These are phyloP conservation scores for Aurinia saxatilis DNA, from an alignment of 345 rosid genomes.

Conservation along the genomic window DNA sequence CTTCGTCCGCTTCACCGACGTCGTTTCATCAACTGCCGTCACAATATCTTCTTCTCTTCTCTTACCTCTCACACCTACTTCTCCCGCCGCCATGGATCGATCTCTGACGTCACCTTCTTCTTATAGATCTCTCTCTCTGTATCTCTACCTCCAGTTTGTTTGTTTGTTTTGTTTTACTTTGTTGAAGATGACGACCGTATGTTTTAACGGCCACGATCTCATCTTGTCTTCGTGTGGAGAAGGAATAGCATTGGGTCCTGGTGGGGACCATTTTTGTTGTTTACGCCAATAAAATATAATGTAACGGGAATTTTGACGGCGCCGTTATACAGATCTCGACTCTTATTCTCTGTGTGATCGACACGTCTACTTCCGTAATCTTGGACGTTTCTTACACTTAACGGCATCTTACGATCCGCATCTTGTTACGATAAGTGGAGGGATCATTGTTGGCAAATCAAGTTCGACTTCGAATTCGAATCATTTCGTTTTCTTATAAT, in stretches of 20 bases:
- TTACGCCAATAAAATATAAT: neutral
- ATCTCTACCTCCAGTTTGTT: neutral
- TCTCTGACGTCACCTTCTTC: no score
- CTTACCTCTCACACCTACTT: neutral
- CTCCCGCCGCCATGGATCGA: conserved; percentile 28
- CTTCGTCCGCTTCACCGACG: conserved; percentile 20
- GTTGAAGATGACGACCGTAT: conserved; percentile 7
- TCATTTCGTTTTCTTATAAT: no score
- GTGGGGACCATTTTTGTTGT: conserved; percentile 9
- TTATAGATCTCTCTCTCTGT: conserved; percentile 2
- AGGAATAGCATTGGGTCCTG: neutral
- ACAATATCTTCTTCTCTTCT: conserved; percentile 16
- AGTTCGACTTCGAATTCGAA: no score
- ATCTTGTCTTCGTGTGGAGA: conserved; percentile 19
- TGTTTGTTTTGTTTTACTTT: neutral
- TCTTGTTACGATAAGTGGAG: no score
- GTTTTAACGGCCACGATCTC: conserved; percentile 15
- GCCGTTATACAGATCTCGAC: neutral
- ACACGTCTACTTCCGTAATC: neutral
- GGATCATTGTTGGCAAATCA: no score
- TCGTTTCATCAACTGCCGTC: conserved; percentile 1
- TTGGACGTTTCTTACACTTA: neutral
- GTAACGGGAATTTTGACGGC: conserved; percentile 29
- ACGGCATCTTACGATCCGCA: neutral
- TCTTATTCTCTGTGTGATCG: neutral